Conservation (phyloP, 2,329 filamentous ascomycete genomes). For the Paracoccidioides lutzii region DNA sequence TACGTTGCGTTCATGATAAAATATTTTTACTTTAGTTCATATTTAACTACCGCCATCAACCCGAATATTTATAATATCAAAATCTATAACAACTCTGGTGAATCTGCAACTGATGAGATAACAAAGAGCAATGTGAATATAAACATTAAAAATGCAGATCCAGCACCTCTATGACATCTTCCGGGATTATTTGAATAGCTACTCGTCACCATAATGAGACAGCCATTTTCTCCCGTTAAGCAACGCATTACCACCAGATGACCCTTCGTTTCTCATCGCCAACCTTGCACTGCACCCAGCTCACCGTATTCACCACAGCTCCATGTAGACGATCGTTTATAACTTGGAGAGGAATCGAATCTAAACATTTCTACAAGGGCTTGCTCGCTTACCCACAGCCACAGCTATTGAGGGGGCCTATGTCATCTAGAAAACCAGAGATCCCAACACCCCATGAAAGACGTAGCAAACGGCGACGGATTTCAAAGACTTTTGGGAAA, state of each 20-base stretch:
- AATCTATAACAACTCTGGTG: not conserved
- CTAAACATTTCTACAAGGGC: not conserved
- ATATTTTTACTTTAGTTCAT: no score
- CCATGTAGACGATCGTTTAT: not conserved
- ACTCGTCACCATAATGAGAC: not conserved
- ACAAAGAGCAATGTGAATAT: not conserved
- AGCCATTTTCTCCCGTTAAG: not conserved
- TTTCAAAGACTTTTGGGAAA: conserved; percentile 13
- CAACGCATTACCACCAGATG: not conserved
- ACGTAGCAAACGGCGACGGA: conserved; percentile 22
- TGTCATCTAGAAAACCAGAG: conserved; percentile 19
- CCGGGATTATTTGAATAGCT: not conserved
- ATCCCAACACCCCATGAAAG: conserved; percentile 13
- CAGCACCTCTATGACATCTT: not conserved
- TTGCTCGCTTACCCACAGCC: not conserved
- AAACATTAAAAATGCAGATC: not conserved
- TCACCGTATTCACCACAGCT: not conserved
- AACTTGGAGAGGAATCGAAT: not conserved
- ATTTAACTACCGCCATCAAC: no score
- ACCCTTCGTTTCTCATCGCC: not conserved
- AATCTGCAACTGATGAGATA: not conserved
- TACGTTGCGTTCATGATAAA: no score
- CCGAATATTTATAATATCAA: no score
- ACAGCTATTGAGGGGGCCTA: not conserved
- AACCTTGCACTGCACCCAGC: not conserved